phyloP scores from a whole-genome alignment of 1,284 basidiomycete genomes.

The Boletellus dicymbophilus region DNA sequence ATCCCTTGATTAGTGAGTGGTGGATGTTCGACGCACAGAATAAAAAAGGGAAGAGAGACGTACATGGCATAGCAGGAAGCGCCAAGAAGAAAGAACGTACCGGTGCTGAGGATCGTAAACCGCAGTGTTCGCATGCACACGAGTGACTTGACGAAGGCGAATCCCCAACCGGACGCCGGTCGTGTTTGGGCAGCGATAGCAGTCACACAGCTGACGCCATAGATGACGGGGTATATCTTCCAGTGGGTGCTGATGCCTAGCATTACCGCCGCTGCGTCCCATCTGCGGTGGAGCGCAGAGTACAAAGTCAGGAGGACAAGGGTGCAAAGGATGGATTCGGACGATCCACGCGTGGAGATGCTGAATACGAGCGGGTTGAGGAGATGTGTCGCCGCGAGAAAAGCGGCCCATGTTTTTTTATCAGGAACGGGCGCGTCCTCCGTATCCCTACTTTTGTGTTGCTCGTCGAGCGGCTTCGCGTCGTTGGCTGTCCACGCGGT shows the following conservation, averaged over 20 bases:
- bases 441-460: constrained; percentile 11
- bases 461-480: constrained; percentile 12
- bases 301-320: constrained; percentile 80
- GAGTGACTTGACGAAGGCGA: constrained; percentile 41
- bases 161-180: constrained; percentile 19
- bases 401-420: constrained; percentile 38
- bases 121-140: constrained; percentile 60
- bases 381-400: constrained; percentile 70
- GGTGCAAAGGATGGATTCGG: constrained; percentile 86
- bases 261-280: constrained; percentile 65
- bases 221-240: constrained; percentile 96
- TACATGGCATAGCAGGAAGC: constrained; percentile 76
- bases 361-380: constrained; percentile 95
- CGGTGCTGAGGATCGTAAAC: constrained; percentile 70
- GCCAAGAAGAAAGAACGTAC: constrained; percentile 72
- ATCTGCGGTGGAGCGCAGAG: constrained; percentile 51
- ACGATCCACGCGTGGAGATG: constrained; percentile 95
- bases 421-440: neutral
- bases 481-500: constrained; percentile 3
- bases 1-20: neutral
- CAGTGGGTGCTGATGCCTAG: constrained; percentile 86
- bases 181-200: constrained; percentile 48
- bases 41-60: constrained; percentile 32
- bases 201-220: constrained; percentile 77
- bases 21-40: constrained; percentile 1